Evolutionary conservation across 306 rosid species (phyloP).

Genomic region (Phaseolus lunatus): DNA sequence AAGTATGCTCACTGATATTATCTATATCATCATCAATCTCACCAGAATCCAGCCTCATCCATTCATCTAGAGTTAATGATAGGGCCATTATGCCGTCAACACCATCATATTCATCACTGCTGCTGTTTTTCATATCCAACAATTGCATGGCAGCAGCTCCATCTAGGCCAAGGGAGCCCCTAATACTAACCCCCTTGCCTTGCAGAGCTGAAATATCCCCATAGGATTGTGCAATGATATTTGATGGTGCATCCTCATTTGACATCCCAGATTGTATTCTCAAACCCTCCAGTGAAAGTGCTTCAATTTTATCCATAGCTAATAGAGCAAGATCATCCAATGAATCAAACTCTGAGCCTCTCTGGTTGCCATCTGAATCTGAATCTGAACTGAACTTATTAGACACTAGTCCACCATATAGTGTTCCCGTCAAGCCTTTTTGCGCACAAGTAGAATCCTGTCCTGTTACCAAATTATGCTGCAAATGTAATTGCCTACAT

Average conservation of each 20-base stretch:
- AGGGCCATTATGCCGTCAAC: constrained; percentile 85
- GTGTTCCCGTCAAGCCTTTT: constrained; percentile 47
- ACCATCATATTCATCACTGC: constrained; percentile 38
- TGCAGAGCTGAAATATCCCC: constrained; percentile 67
- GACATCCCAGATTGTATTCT: constrained; percentile 94
- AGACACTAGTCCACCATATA: constrained; percentile 50
- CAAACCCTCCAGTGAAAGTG: constrained; percentile 89
- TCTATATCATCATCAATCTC: constrained; percentile 83
- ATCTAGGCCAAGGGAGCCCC: constrained; percentile 69
- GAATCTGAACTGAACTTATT: constrained; percentile 50
- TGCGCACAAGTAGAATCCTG: constrained; percentile 49
- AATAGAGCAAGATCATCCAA: constrained; percentile 91
- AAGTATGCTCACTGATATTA: constrained; percentile 78
- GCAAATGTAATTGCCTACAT: constrained; percentile 61
- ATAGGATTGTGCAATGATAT: constrained; percentile 64
- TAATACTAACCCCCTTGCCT: constrained; percentile 60
- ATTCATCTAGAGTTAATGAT: constrained; percentile 88
- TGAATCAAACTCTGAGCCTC: constrained; percentile 67
- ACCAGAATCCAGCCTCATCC: constrained; percentile 93
- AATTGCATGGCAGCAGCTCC: constrained; percentile 87
- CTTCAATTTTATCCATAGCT: constrained; percentile 92
- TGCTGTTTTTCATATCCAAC: constrained; percentile 64
- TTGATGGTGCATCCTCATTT: constrained; percentile 78
- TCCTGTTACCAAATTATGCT: constrained; percentile 53
- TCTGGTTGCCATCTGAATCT: constrained; percentile 43